These are phyloP conservation scores for Avena atlantica DNA, from an alignment of 176 grass and related monocot species.

Conservation along the genomic window DNA sequence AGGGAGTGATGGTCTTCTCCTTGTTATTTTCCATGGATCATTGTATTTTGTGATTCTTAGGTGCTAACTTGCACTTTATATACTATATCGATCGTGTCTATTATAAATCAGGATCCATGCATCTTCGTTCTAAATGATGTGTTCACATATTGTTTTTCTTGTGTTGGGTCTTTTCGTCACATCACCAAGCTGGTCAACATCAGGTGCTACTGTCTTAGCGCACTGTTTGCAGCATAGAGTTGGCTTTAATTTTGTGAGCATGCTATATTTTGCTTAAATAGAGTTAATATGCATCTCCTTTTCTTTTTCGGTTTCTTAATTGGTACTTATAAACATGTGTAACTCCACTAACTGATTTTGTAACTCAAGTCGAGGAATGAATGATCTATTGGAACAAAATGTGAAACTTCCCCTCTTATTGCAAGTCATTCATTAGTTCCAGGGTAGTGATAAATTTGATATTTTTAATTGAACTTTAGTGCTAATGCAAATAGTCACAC, in stretches of 20 bases:
- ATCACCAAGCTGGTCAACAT: not conserved
- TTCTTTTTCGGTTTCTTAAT: slow-evolving; percentile 10
- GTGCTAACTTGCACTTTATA: slow-evolving; percentile 56
- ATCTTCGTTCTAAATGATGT: slow-evolving; percentile 20
- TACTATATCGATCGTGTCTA: slow-evolving; percentile 48
- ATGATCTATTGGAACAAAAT: not conserved
- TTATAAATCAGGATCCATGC: slow-evolving; percentile 28
- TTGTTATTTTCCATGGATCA: slow-evolving; percentile 35
- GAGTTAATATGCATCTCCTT: not conserved
- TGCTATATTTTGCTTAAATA: slow-evolving; percentile 4
- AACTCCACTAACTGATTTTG: not conserved
- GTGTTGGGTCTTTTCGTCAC: not conserved
- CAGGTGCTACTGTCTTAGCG: not conserved
- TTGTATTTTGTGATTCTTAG: slow-evolving; percentile 45
- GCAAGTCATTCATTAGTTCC: not conserved
- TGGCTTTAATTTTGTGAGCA: slow-evolving; percentile 12
- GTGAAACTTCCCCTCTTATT: not conserved
- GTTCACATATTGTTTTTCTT: not conserved
- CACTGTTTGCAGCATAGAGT: not conserved
- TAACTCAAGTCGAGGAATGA: slow-evolving; percentile 1
- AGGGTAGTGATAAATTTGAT: not conserved
- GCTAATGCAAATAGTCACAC: not conserved
- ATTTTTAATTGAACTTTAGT: slow-evolving; percentile 6
- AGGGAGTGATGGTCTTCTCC: slow-evolving; percentile 40
- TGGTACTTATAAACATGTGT: not conserved